These are phyloP conservation scores for Akanthomyces dipterigenus DNA, from an alignment of 2,329 filamentous ascomycete genomes.

Conservation along the genomic window DNA sequence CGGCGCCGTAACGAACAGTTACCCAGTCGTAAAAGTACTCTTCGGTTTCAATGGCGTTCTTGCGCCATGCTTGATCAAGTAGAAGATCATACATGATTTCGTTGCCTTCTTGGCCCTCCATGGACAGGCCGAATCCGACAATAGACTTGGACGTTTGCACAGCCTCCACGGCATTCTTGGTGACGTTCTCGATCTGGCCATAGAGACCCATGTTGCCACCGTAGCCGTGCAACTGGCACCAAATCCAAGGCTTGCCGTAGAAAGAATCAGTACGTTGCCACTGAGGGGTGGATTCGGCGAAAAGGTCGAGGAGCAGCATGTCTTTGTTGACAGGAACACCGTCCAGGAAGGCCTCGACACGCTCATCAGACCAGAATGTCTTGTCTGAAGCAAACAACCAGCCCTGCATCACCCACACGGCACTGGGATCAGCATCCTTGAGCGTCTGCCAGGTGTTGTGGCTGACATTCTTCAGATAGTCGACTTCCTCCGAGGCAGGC, in stretches of 20 bases:
- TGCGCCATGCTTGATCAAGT: conserved; percentile 41
- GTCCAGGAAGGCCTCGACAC: conserved; percentile 38
- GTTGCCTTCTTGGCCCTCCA: conserved; percentile 43
- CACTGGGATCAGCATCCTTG: conserved; percentile 36
- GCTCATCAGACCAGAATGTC: conserved; percentile 33
- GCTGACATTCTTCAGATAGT: conserved; percentile 35
- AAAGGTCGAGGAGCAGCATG: conserved; percentile 43
- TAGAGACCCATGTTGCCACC: conserved; percentile 40
- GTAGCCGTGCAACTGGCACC: conserved; percentile 43
- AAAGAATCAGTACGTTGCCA: conserved; percentile 42
- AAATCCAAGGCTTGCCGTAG: conserved; percentile 44
- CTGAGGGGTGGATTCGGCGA: conserved; percentile 39
- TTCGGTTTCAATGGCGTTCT: conserved; percentile 32
- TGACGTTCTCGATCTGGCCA: conserved; percentile 41
- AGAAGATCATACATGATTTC: conserved; percentile 42
- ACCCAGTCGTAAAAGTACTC: conserved; percentile 40
- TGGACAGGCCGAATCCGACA: conserved; percentile 39
- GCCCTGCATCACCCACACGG: conserved; percentile 43
- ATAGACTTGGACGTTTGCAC: conserved; percentile 31
- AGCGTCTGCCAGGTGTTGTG: conserved; percentile 34
- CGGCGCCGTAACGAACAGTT: conserved; percentile 28
- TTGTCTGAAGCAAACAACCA: conserved; percentile 38
- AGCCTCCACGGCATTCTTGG: conserved; percentile 35
- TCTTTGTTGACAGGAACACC: conserved; percentile 34
- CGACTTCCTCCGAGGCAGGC: conserved; percentile 37